Conservation (phyloP, 495 filamentous ascomycete species). For the Rostrohypoxylon terebratum region DNA sequence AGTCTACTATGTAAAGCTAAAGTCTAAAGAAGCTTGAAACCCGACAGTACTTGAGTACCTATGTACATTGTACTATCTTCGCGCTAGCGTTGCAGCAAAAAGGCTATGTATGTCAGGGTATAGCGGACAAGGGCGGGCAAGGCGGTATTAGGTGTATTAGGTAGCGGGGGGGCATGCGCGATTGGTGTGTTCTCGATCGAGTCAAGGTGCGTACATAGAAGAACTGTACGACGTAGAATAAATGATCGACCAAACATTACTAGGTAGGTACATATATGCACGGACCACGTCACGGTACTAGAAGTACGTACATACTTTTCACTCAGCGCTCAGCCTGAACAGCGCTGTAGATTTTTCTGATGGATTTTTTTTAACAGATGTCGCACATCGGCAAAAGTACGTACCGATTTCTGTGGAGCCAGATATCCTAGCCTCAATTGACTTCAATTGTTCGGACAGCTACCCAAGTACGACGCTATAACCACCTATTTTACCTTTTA, state of each 20-base stretch:
- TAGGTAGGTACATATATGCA: conserved; percentile 22
- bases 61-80: too few relatives aligned
- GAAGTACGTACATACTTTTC: neutral
- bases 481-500: conserved; percentile 5
- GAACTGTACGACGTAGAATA: too few relatives aligned
- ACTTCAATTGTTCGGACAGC: conserved; percentile 46
- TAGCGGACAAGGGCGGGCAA: conserved; percentile 21
- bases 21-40: conserved; percentile 35
- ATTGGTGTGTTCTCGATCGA: conserved; percentile 17
- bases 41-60: conserved; percentile 25
- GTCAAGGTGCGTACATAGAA: conserved; percentile 6
- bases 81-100: conserved; percentile 26
- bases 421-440: conserved; percentile 47
- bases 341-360: neutral
- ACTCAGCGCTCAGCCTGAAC: too few relatives aligned
- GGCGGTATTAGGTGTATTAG: conserved; percentile 10
- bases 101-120: neutral
- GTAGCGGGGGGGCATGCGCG: conserved; percentile 20
- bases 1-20: conserved; percentile 30
- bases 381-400: conserved; percentile 45
- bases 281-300: conserved; percentile 15
- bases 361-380: conserved; percentile 34
- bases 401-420: conserved; percentile 42
- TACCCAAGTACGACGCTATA: conserved; percentile 13
- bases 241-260: conserved; percentile 14